These are phyloP conservation scores for Fonsecaea nubica DNA, from an alignment of 2,329 filamentous ascomycete genomes.

Conservation along the genomic window DNA sequence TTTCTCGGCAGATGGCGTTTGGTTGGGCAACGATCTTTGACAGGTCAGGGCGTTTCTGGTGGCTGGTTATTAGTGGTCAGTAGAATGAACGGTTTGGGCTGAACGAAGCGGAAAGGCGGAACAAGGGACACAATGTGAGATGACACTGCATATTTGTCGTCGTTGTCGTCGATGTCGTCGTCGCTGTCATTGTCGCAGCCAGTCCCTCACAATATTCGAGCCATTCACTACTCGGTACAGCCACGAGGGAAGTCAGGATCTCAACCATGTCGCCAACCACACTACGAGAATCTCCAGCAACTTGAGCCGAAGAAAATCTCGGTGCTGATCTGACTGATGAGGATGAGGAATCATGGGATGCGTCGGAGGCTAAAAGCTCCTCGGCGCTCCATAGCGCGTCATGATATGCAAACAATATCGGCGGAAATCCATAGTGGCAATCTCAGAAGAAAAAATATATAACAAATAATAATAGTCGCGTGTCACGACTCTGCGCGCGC, in stretches of 20 bases:
- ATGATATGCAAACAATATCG: neutral
- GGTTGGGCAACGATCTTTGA: neutral
- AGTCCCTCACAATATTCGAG: too few relatives aligned
- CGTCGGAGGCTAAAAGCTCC: neutral
- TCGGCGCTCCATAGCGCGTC: neutral
- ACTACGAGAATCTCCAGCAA: neutral
- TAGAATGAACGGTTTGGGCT: too few relatives aligned
- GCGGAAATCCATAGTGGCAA: neutral
- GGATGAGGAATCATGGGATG: neutral
- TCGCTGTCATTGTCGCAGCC: too few relatives aligned
- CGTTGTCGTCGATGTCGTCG: neutral
- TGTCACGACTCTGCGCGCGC: neutral
- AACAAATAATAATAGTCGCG: neutral
- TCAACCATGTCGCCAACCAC: neutral
- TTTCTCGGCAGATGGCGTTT: neutral
- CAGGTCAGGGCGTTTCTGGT: neutral
- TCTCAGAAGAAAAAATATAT: neutral
- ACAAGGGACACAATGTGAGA: neutral
- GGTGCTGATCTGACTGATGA: neutral
- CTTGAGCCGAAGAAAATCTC: neutral
- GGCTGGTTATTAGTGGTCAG: too few relatives aligned
- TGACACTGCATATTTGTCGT: neutral
- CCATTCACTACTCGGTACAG: too few relatives aligned
- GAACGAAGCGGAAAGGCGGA: neutral
- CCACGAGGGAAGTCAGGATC: neutral